Percentiles rank a stretch among this genome's conserved stretches.
These are phyloP conservation scores for Ottelia alismoides DNA, from an alignment of 106 monocot genomes.

Conservation along the genomic window DNA sequence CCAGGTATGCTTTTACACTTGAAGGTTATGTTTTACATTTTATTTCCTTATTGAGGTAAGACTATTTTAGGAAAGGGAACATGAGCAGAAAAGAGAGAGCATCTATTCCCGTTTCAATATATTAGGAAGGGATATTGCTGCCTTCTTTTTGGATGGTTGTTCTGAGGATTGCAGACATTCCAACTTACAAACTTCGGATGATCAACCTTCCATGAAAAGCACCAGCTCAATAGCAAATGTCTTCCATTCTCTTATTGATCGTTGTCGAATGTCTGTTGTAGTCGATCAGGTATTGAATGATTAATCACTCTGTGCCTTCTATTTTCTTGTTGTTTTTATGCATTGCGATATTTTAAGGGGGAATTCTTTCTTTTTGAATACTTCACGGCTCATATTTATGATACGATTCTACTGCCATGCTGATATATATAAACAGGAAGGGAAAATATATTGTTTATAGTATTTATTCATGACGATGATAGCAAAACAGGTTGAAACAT, in stretches of 20 bases:
- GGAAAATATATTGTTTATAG: too few relatives aligned
- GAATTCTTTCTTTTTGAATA: too few relatives aligned
- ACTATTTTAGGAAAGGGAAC: conserved; percentile 46
- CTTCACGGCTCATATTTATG: too few relatives aligned
- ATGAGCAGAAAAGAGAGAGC: conserved; percentile 58
- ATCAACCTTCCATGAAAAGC: conserved; percentile 3
- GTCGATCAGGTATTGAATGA: conserved; percentile 77
- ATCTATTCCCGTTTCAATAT: conserved; percentile 85
- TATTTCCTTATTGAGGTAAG: neutral
- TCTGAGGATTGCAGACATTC: conserved; percentile 7
- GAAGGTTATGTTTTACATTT: too few relatives aligned
- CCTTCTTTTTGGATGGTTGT: conserved; percentile 52
- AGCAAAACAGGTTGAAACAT: too few relatives aligned
- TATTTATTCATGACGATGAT: too few relatives aligned
- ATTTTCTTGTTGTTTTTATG: neutral
- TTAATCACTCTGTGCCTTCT: neutral
- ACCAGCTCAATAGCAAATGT: conserved; percentile 8
- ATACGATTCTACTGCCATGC: too few relatives aligned
- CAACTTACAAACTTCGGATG: conserved; percentile 3
- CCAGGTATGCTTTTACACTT: conserved; percentile 38
- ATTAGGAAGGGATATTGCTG: conserved; percentile 86
- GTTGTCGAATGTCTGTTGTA: conserved; percentile 85
- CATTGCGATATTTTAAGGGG: too few relatives aligned
- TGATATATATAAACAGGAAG: too few relatives aligned
- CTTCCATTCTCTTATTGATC: conserved; percentile 79